Conservation (phyloP, 768 basidiomycete species). For the Infundibulicybe gibba region DNA sequence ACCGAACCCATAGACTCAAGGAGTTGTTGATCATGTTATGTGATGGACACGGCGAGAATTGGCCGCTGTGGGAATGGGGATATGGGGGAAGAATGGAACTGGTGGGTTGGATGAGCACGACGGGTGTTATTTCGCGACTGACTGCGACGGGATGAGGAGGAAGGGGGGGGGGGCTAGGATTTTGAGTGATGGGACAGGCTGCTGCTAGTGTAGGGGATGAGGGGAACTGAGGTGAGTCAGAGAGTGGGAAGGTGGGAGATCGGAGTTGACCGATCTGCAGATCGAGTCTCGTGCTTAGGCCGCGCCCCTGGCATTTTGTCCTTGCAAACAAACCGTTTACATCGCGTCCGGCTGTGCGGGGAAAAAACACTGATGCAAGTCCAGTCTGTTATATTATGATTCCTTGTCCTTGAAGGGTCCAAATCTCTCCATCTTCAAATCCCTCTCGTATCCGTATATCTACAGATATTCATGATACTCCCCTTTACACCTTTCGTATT, state of each 20-base stretch:
- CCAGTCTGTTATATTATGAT: constrained; percentile 4
- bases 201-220: not conserved
- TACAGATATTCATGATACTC: constrained; percentile 15
- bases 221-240: constrained; percentile 5
- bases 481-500: constrained; percentile 16
- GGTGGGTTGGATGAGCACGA: no score
- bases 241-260: not conserved
- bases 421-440: constrained; percentile 10
- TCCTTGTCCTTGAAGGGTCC: constrained; percentile 4
- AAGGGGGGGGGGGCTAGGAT: no score
- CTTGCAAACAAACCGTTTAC: constrained; percentile 6
- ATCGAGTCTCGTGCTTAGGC: not conserved
- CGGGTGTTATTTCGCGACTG: no score
- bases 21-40: not conserved
- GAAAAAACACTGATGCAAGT: constrained; percentile 2
- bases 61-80: not conserved
- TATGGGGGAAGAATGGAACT: not conserved
- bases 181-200: no score
- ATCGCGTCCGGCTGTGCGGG: constrained; percentile 8
- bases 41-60: not conserved
- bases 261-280: not conserved
- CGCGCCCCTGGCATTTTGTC: not conserved
- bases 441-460: constrained; percentile 4
- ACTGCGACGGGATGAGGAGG: not conserved
- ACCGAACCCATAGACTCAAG: constrained; percentile 3